phyloP scores from a whole-genome alignment of 768 basidiomycete species.

The Austroboletus eburneus region DNA sequence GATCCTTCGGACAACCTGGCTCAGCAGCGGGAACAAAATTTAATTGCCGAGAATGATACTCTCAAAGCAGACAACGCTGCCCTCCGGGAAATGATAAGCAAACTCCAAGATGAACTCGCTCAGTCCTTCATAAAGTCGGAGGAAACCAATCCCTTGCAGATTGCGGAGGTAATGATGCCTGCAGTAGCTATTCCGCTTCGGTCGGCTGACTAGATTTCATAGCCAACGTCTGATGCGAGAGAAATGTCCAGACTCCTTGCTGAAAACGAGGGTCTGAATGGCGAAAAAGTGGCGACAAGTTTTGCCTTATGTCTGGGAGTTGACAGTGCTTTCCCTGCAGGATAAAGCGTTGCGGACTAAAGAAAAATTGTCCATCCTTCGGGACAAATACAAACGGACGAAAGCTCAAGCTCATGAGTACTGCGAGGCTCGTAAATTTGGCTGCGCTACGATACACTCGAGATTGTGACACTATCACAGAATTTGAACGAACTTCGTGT shows the following conservation, averaged over 20 bases:
- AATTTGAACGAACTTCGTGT: slow-evolving; percentile 16
- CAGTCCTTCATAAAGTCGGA: slow-evolving; percentile 18
- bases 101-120: slow-evolving; percentile 10
- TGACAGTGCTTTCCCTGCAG: slow-evolving; percentile 9
- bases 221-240: slow-evolving; percentile 9
- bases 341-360: slow-evolving; percentile 5
- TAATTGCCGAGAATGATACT: slow-evolving; percentile 14
- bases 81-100: slow-evolving; percentile 13
- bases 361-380: slow-evolving; percentile 9
- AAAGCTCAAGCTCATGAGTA: slow-evolving; percentile 17
- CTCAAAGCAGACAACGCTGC: slow-evolving; percentile 19
- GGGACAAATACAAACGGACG: slow-evolving; percentile 18
- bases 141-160: slow-evolving; percentile 1
- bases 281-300: slow-evolving; percentile 9
- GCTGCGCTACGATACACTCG: background rate
- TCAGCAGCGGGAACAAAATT: slow-evolving; percentile 5
- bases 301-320: background rate
- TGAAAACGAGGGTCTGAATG: slow-evolving; percentile 13
- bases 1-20: background rate
- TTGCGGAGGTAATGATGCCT: slow-evolving; percentile 5
- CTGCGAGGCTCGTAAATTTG: slow-evolving; percentile 15
- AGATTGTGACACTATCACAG: slow-evolving; percentile 9
- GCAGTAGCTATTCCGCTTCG: background rate
- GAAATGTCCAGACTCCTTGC: slow-evolving; percentile 15
- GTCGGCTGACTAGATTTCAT: slow-evolving; percentile 4